phyloP scores from a whole-genome alignment of 495 filamentous ascomycete species.

The Emericellopsis terricola region DNA sequence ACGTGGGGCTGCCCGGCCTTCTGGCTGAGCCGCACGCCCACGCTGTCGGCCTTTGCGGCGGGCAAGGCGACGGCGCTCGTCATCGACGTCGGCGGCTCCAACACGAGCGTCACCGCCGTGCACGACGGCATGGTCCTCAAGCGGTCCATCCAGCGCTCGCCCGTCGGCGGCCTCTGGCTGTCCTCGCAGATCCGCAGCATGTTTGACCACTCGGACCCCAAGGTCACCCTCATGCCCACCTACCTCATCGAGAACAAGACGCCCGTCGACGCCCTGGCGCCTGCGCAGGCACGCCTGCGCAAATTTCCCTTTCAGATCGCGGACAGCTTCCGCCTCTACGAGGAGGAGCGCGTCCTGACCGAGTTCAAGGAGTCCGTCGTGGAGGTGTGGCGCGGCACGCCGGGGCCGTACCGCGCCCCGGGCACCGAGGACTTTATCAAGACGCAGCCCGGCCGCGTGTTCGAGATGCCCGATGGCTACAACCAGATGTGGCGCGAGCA shows the following conservation, averaged over 20 bases:
- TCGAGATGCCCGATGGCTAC: conserved; percentile 90
- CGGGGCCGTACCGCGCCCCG: conserved; percentile 41
- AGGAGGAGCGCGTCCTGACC: conserved; percentile 84
- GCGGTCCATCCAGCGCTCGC: conserved; percentile 68
- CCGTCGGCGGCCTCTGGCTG: conserved; percentile 74
- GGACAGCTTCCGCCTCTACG: conserved; percentile 53
- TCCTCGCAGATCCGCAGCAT: conserved; percentile 71
- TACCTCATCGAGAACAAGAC: conserved; percentile 76
- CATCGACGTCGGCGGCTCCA: conserved; percentile 80
- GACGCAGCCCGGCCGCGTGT: conserved; percentile 54
- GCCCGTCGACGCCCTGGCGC: conserved; percentile 72
- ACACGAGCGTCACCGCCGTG: conserved; percentile 76
- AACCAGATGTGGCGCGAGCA: conserved; percentile 87
- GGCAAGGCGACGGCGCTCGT: conserved; percentile 87
- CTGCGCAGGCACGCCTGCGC: conserved; percentile 35
- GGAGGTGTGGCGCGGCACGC: conserved; percentile 80
- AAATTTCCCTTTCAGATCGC: conserved; percentile 47
- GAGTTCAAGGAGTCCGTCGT: conserved; percentile 98
- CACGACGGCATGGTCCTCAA: conserved; percentile 89
- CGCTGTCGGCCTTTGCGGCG: conserved; percentile 54
- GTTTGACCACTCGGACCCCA: conserved; percentile 56
- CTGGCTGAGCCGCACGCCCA: conserved; percentile 51
- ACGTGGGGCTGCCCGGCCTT: conserved; percentile 87
- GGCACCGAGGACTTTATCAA: conserved; percentile 49
- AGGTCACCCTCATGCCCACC: conserved; percentile 65